Base-by-base conservation (phyloP, 2,329 filamentous ascomycete species). In the Delphinella strobiligena region DNA sequence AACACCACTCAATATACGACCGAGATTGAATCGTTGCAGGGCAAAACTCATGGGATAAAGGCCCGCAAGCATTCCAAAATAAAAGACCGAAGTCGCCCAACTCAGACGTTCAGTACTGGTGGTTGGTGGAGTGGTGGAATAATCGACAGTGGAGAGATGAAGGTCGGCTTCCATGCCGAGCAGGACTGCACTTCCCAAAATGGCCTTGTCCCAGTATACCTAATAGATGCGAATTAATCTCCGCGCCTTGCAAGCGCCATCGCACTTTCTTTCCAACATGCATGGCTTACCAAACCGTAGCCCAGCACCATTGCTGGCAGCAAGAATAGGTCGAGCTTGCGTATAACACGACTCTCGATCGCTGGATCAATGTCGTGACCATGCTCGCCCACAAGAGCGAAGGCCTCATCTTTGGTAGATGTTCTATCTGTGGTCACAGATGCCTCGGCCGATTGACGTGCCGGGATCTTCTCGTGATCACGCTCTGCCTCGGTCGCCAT, bases 11-110 rank as follows among this genome's bases (percentile, higher is more conserved):
- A 87, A 68, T 1, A 81, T 72, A 34, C 69, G 67, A n/a, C 76
- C 72, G 2, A 75, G 67, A 43, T 75, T 66, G 61, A 84, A 82
- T 15, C 74, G 72, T 56, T 87, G 82, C 1, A 84, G 64, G 0
- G 73, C 64, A 44, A 80, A 83, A 0, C 78, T 79, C 72, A 85
- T 76, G 2, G 81, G 82, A 45, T 84, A 86, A 3, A 82, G 62
- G 0, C 82, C 82, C 0, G 72, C 75, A 2, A 88, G 67, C 79
- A 83, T 82, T 29, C 82, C 82, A 48, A 87, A 85, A 62, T 86
- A 87, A 63, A 87, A 86, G 51, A 85, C 67, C 0, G 79, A 85
- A 0, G 80, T 86, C 2, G 82, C 82, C 82, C 81, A 87, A 48
- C 72, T 78, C 19, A 87, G 69, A 9, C 82, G 71, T 0, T 72